Percentiles rank a stretch among this genome's conserved stretches.
These are phyloP conservation scores for Colletotrichum paranaense DNA, from an alignment of 2,329 filamentous ascomycete genomes.

Conservation along the genomic window DNA sequence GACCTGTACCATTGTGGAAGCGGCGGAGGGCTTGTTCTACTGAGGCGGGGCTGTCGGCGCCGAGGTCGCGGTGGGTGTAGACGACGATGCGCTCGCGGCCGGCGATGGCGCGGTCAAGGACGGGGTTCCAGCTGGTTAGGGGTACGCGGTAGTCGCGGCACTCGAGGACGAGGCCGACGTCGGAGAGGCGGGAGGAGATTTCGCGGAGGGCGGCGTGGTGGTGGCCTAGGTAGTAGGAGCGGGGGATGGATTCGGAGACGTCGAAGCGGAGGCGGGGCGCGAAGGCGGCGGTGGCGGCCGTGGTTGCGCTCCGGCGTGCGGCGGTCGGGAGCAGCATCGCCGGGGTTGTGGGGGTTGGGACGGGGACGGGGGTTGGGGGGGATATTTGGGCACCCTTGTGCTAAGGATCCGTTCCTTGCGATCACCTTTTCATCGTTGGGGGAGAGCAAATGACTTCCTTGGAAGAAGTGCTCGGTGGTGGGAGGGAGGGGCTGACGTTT, in stretches of 20 bases:
- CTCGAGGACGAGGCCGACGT: constrained; percentile 90
- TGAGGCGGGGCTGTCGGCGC: constrained; percentile 48
- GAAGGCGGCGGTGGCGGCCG: constrained; percentile 58
- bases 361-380: neutral
- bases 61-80: constrained; percentile 91
- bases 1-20: constrained; percentile 42
- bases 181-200: constrained; percentile 84
- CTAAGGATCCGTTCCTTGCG: constrained; percentile 6
- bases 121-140: constrained; percentile 87
- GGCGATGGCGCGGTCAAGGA: constrained; percentile 83
- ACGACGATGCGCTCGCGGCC: constrained; percentile 82
- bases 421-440: constrained; percentile 1
- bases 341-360: neutral
- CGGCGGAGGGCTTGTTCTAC: constrained; percentile 43
- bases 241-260: constrained; percentile 77
- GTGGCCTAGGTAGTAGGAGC: constrained; percentile 95
- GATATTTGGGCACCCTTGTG: neutral
- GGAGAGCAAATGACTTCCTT: neutral
- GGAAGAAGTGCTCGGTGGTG: neutral
- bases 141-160: constrained; percentile 95
- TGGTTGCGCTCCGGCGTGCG: constrained; percentile 31
- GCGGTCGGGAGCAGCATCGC: constrained; percentile 32
- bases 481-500: neutral
- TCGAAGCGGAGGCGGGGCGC: constrained; percentile 80
- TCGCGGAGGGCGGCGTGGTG: constrained; percentile 83